Percentiles rank a stretch among this genome's conserved stretches.
These are phyloP conservation scores for Aquanectria penicillioides DNA, from an alignment of 2,329 filamentous ascomycete genomes.

Conservation along the genomic window DNA sequence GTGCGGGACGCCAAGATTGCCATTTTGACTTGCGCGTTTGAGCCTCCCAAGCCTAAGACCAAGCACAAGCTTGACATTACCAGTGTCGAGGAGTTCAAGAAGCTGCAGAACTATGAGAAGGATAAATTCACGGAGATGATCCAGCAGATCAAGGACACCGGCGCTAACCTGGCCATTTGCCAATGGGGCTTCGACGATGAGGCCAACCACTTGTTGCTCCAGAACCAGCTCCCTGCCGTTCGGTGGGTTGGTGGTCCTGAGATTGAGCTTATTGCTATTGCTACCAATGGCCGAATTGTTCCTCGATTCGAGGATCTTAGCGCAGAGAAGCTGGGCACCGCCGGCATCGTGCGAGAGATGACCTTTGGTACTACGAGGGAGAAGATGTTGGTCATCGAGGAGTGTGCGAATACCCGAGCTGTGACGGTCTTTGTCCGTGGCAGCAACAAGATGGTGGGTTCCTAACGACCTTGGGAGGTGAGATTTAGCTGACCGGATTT, in stretches of 20 bases:
- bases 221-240: constrained; percentile 95
- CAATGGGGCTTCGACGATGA: constrained; percentile 99
- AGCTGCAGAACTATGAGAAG: constrained; percentile 93
- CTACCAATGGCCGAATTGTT: constrained; percentile 97
- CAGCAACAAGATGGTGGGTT: constrained; percentile 96
- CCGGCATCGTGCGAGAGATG: constrained; percentile 93
- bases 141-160: constrained; percentile 95
- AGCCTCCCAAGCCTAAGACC: constrained; percentile 99
- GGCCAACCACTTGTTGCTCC: constrained; percentile 95
- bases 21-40: constrained; percentile 97
- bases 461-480: not conserved
- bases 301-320: constrained; percentile 96
- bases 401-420: constrained; percentile 96
- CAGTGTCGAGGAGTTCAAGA: constrained; percentile 97
- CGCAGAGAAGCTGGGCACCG: constrained; percentile 87
- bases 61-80: constrained; percentile 99
- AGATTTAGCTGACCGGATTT: constrained; percentile 31
- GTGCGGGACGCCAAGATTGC: constrained; percentile 96
- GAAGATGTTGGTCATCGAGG: constrained; percentile 99
- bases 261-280: constrained; percentile 98
- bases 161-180: constrained; percentile 96
- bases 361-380: constrained; percentile 96
- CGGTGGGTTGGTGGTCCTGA: constrained; percentile 98
- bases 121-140: constrained; percentile 99
- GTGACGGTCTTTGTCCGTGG: constrained; percentile 97